phyloP scores from a whole-genome alignment of 2,329 filamentous ascomycete species.

The Corynespora cassiicola region DNA sequence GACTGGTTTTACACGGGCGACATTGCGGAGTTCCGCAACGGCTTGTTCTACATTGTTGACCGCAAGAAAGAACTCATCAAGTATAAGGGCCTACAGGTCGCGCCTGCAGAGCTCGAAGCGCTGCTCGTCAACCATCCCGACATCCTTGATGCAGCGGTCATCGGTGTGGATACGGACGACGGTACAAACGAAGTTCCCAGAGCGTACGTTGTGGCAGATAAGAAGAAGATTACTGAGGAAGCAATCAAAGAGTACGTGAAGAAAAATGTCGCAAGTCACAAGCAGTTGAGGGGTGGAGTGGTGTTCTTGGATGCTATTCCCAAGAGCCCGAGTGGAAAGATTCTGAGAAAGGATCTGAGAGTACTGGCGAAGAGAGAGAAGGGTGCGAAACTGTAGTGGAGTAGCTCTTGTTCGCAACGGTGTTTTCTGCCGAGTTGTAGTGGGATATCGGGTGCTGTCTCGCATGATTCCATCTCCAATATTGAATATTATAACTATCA shows the following conservation, averaged over 20 bases:
- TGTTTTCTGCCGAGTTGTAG: too few relatives aligned
- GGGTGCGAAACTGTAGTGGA: conserved; percentile 30
- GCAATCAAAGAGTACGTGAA: conserved; percentile 43
- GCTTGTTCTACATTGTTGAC: conserved; percentile 52
- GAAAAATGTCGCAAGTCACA: conserved; percentile 38
- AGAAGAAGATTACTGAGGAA: conserved; percentile 30
- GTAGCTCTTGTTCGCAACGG: not conserved
- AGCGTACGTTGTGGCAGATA: conserved; percentile 52
- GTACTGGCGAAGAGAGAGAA: conserved; percentile 37
- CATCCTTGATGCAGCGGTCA: conserved; percentile 55
- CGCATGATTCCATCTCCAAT: too few relatives aligned
- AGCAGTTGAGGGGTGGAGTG: conserved; percentile 46
- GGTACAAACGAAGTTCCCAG: conserved; percentile 49
- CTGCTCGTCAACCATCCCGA: conserved; percentile 49
- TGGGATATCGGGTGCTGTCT: too few relatives aligned
- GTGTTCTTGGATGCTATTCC: conserved; percentile 44
- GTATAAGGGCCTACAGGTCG: conserved; percentile 58
- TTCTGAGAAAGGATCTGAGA: conserved; percentile 45
- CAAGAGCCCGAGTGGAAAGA: conserved; percentile 45
- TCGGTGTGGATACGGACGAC: conserved; percentile 47
- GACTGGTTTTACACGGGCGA: conserved; percentile 51
- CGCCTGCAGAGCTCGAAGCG: conserved; percentile 57
- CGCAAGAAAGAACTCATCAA: conserved; percentile 56
- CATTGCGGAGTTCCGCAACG: conserved; percentile 41
- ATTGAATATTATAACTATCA: too few relatives aligned